Evolutionary conservation across 208 protist genomes (phyloP).

Genomic region (Ichthyophonus hoferi): DNA sequence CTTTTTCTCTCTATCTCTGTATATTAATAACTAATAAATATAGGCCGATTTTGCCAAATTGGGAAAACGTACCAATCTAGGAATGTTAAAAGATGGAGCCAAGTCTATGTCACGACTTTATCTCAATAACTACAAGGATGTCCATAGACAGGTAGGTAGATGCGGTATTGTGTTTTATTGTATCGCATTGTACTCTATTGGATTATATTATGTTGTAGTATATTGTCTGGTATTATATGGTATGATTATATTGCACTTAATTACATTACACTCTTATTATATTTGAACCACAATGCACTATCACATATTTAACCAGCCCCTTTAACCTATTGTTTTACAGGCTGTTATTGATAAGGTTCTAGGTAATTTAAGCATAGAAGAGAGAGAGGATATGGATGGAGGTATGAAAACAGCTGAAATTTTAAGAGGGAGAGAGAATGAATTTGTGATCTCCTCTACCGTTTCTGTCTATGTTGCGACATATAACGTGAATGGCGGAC

Average conservation of each 20-base stretch:
- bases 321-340: background rate
- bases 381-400: background rate
- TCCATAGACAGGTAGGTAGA: background rate
- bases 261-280: no score
- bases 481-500: conserved; percentile 45
- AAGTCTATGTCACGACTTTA: background rate
- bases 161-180: no score
- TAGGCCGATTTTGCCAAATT: background rate
- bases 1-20: no score
- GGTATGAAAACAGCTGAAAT: background rate
- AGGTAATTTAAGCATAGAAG: background rate
- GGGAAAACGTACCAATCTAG: background rate
- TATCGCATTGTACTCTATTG: no score
- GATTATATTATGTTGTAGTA: no score
- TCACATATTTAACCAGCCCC: no score
- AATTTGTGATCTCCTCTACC: background rate
- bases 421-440: background rate
- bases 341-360: background rate
- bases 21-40: no score
- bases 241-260: no score
- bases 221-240: no score
- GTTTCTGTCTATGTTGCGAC: conserved; percentile 10
- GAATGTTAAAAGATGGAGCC: background rate
- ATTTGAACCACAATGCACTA: no score
- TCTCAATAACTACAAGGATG: background rate